A percentile compares a stretch with the other conserved stretches of the same genome.
phyloP scores from a whole-genome alignment of 2,329 filamentous ascomycete genomes.

The Aspergillus novofumigatus region DNA sequence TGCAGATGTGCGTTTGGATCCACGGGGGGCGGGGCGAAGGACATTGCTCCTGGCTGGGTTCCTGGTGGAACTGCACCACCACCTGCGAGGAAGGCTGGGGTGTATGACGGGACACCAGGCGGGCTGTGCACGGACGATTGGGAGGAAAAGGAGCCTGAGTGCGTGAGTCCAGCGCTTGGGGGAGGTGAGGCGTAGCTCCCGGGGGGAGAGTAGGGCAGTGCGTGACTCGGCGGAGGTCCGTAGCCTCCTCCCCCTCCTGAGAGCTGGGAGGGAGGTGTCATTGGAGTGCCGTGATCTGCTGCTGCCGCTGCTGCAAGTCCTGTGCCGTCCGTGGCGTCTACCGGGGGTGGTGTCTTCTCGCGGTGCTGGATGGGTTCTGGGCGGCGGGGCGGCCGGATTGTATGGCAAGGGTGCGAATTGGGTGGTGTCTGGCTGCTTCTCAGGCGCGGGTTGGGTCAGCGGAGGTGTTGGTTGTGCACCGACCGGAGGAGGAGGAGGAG shows the following conservation, averaged over 20 bases:
- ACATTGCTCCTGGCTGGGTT: slow-evolving; percentile 22
- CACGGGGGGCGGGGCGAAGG: slow-evolving; percentile 29
- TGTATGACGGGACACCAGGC: slow-evolving; percentile 26
- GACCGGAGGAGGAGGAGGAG: slow-evolving; percentile 25
- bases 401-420: slow-evolving; percentile 55
- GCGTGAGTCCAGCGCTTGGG: slow-evolving; percentile 30
- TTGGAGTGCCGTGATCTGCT: slow-evolving; percentile 34
- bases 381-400: slow-evolving; percentile 62
- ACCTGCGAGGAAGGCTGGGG: slow-evolving; percentile 18
- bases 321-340: slow-evolving; percentile 49
- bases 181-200: slow-evolving; percentile 33
- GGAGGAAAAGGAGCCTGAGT: slow-evolving; percentile 22
- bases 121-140: slow-evolving; percentile 22
- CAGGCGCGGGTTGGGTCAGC: slow-evolving; percentile 10
- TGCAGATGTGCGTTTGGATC: slow-evolving; percentile 36
- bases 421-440: slow-evolving; percentile 25
- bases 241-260: slow-evolving; percentile 15
- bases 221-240: slow-evolving; percentile 20
- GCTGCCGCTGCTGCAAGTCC: slow-evolving; percentile 41
- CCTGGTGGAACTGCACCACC: slow-evolving; percentile 8
- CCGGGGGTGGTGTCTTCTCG: slow-evolving; percentile 63
- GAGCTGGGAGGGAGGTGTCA: slow-evolving; percentile 26
- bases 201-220: slow-evolving; percentile 20
- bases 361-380: slow-evolving; percentile 61
- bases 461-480: slow-evolving; percentile 14